Evolutionary conservation across 495 filamentous ascomycete species (phyloP).

Genomic region (Aspergillus cavernicola): DNA sequence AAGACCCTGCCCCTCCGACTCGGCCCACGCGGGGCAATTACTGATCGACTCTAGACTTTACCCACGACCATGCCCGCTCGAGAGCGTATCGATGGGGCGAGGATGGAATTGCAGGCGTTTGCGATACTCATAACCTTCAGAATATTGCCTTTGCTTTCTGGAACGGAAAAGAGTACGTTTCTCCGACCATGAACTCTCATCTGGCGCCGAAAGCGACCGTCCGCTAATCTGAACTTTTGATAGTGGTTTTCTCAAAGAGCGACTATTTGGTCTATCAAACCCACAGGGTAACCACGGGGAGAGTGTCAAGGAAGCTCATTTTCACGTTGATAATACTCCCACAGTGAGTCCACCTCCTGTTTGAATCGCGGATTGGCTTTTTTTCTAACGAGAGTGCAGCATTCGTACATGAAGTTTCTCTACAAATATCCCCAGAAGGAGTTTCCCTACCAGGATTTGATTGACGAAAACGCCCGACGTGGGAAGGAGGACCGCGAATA

Average conservation of each 20-base stretch:
- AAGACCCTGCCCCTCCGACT: slow-evolving; percentile 36
- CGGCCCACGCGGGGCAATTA: neutral
- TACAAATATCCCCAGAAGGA: slow-evolving; percentile 94
- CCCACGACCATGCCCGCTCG: slow-evolving; percentile 85
- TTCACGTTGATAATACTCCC: slow-evolving; percentile 93
- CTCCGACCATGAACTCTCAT: neutral
- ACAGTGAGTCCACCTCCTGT: slow-evolving; percentile 26
- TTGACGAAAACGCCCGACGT: slow-evolving; percentile 77
- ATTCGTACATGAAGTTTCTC: slow-evolving; percentile 98
- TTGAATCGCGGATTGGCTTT: neutral
- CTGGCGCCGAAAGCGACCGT: neutral
- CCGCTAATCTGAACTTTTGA: slow-evolving; percentile 6
- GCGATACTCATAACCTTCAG: slow-evolving; percentile 81
- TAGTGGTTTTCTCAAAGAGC: slow-evolving; percentile 89
- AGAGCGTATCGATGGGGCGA: slow-evolving; percentile 92
- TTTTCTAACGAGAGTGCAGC: slow-evolving; percentile 45
- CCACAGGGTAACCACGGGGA: slow-evolving; percentile 96
- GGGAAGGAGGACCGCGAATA: slow-evolving; percentile 76
- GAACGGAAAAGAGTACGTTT: slow-evolving; percentile 88
- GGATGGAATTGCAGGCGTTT: slow-evolving; percentile 95
- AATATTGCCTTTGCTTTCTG: slow-evolving; percentile 96
- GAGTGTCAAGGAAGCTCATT: slow-evolving; percentile 93
- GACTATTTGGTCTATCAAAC: slow-evolving; percentile 90
- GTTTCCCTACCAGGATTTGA: slow-evolving; percentile 86
- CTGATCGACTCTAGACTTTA: slow-evolving; percentile 62